phyloP scores from a whole-genome alignment of 2,329 filamentous ascomycete species.

The Ramularia endophylla region DNA sequence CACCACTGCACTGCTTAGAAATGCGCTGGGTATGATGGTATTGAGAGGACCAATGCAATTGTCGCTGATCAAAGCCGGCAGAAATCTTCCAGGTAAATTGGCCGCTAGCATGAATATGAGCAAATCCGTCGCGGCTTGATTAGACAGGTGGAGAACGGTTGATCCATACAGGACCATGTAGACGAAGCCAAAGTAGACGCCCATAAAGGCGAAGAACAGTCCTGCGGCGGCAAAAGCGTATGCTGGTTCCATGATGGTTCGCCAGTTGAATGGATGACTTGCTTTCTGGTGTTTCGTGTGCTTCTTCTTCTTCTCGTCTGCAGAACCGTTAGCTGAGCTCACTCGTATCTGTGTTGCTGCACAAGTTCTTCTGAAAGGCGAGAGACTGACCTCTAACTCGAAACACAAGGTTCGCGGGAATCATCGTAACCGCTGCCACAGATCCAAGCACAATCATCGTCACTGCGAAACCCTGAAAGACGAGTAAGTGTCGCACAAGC shows the following conservation, averaged over 20 bases:
- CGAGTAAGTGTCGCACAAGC: slow-evolving; percentile 28
- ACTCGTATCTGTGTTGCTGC: slow-evolving; percentile 2
- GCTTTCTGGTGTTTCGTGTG: not conserved
- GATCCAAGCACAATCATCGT: slow-evolving; percentile 24
- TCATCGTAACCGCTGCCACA: slow-evolving; percentile 19
- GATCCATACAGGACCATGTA: slow-evolving; percentile 29
- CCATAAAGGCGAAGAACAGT: slow-evolving; percentile 30
- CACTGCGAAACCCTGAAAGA: slow-evolving; percentile 27
- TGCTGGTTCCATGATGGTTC: slow-evolving; percentile 6
- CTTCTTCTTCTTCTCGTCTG: not conserved
- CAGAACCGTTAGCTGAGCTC: too few relatives aligned
- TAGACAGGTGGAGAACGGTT: slow-evolving; percentile 22
- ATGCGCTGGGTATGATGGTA: slow-evolving; percentile 31
- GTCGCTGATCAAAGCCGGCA: slow-evolving; percentile 29
- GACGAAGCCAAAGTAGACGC: slow-evolving; percentile 31
- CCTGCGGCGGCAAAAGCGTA: slow-evolving; percentile 24
- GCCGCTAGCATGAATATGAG: slow-evolving; percentile 29
- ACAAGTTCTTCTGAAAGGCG: too few relatives aligned
- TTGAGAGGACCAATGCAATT: slow-evolving; percentile 30
- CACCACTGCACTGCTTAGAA: slow-evolving; percentile 46
- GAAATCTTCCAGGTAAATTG: slow-evolving; percentile 29
- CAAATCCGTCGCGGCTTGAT: slow-evolving; percentile 23
- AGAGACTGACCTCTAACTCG: slow-evolving; percentile 15
- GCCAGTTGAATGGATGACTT: slow-evolving; percentile 1
- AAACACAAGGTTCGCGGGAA: slow-evolving; percentile 20